phyloP scores from a whole-genome alignment of 768 basidiomycete species.

The Pisolithus orientalis region DNA sequence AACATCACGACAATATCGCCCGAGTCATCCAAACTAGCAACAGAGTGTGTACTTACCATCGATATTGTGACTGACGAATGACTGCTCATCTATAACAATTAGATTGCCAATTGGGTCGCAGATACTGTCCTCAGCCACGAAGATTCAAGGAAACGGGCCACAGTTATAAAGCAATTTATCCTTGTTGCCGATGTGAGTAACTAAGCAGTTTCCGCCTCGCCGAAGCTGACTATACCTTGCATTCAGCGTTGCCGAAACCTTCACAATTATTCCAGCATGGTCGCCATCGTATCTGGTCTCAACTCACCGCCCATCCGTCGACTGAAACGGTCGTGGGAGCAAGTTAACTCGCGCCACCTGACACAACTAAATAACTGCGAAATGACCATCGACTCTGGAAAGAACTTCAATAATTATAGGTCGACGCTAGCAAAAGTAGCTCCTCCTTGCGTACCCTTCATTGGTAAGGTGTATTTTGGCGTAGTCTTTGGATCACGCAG shows the following conservation, averaged over 20 bases:
- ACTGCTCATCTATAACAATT: neutral
- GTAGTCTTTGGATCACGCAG: neutral
- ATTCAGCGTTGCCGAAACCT: slow-evolving; percentile 77
- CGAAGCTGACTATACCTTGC: slow-evolving; percentile 6
- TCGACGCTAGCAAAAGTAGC: slow-evolving; percentile 74
- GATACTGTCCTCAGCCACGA: slow-evolving; percentile 75
- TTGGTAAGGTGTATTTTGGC: slow-evolving; percentile 51
- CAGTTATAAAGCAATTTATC: slow-evolving; percentile 85
- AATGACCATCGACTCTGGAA: slow-evolving; percentile 85
- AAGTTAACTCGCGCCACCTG: slow-evolving; percentile 70
- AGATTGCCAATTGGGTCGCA: slow-evolving; percentile 94
- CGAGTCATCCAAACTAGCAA: slow-evolving; percentile 86
- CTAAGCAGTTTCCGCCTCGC: neutral
- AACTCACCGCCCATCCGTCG: slow-evolving; percentile 92
- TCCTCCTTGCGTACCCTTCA: slow-evolving; percentile 94
- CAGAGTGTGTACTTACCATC: slow-evolving; percentile 41
- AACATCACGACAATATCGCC: slow-evolving; percentile 78
- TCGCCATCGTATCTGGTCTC: slow-evolving; percentile 89
- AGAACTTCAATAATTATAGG: slow-evolving; percentile 92
- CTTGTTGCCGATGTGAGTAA: slow-evolving; percentile 78
- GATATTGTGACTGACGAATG: neutral
- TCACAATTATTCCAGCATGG: slow-evolving; percentile 97
- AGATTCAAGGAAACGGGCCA: slow-evolving; percentile 78
- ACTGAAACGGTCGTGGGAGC: slow-evolving; percentile 90
- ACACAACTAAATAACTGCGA: slow-evolving; percentile 74